These are phyloP conservation scores for Cryptococcus deneoformans DNA, from an alignment of 1,284 basidiomycete species.

Conservation along the genomic window DNA sequence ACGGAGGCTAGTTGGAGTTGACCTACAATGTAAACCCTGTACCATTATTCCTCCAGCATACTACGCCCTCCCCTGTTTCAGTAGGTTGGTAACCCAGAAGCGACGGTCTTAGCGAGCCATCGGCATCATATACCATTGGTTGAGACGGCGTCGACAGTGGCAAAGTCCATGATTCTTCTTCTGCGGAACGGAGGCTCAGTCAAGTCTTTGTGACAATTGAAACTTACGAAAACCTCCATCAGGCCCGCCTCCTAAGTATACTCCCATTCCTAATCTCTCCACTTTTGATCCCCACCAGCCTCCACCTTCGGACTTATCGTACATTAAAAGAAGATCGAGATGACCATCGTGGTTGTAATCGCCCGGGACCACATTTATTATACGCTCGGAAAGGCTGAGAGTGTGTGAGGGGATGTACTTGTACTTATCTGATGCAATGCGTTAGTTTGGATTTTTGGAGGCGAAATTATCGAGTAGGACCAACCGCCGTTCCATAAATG, in stretches of 20 bases:
- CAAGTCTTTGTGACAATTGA: not conserved
- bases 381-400: constrained; percentile 23
- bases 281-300: constrained; percentile 47
- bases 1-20: not conserved
- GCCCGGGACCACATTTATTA: constrained; percentile 76
- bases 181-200: constrained; percentile 7
- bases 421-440: constrained; percentile 52
- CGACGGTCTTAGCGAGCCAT: constrained; percentile 86
- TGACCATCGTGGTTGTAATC: constrained; percentile 92
- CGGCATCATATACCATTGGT: constrained; percentile 79
- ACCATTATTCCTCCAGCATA: constrained; percentile 32
- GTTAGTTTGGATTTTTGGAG: not conserved
- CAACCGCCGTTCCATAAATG: constrained; percentile 82
- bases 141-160: constrained; percentile 52
- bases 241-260: constrained; percentile 62
- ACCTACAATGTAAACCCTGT: constrained; percentile 22
- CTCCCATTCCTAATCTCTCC: constrained; percentile 58
- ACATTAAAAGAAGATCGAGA: constrained; percentile 87
- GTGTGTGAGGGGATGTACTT: constrained; percentile 32
- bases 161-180: constrained; percentile 23
- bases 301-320: constrained; percentile 53
- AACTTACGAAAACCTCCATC: constrained; percentile 66
- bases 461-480: constrained; percentile 18
- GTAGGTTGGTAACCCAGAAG: constrained; percentile 67
- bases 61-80: constrained; percentile 10